A percentile compares a stretch with the other conserved stretches of the same genome.
phyloP scores from a whole-genome alignment of 331 rosid genomes.

The Malus hybrid region DNA sequence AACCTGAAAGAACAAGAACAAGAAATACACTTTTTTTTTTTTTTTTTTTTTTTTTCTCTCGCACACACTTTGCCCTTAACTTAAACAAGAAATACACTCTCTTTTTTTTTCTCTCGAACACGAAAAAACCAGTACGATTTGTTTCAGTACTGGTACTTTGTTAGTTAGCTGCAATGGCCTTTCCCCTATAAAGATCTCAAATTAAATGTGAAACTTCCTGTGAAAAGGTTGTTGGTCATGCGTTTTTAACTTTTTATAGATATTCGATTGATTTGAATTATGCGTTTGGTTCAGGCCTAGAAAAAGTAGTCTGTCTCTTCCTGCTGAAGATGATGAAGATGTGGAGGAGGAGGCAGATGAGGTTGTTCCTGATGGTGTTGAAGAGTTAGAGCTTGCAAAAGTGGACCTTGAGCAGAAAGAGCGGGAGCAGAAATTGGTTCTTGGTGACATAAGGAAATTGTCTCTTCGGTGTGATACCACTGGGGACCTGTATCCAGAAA shows the following conservation, averaged over 20 bases:
- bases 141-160: neutral
- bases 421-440: slow-evolving; percentile 74
- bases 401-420: slow-evolving; percentile 77
- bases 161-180: neutral
- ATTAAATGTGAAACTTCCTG: slow-evolving; percentile 4
- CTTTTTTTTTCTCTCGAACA: too few species aligned
- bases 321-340: slow-evolving; percentile 91
- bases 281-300: slow-evolving; percentile 67
- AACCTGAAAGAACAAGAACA: too few species aligned
- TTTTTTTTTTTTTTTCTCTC: too few species aligned
- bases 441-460: slow-evolving; percentile 73
- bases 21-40: too few species aligned
- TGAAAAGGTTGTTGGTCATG: slow-evolving; percentile 8
- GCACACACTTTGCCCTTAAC: too few species aligned
- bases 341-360: slow-evolving; percentile 96
- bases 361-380: slow-evolving; percentile 98
- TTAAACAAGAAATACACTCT: too few species aligned
- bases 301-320: slow-evolving; percentile 75
- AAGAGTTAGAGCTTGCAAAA: slow-evolving; percentile 95
- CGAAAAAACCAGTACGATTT: too few species aligned
- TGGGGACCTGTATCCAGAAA: slow-evolving; percentile 57
- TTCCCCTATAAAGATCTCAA: neutral
- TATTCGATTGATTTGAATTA: slow-evolving; percentile 19
- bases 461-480: slow-evolving; percentile 56
- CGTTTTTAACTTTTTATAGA: neutral